Conservation (phyloP, 768 basidiomycete species). For the Sistotremastrum niveocremeum region DNA sequence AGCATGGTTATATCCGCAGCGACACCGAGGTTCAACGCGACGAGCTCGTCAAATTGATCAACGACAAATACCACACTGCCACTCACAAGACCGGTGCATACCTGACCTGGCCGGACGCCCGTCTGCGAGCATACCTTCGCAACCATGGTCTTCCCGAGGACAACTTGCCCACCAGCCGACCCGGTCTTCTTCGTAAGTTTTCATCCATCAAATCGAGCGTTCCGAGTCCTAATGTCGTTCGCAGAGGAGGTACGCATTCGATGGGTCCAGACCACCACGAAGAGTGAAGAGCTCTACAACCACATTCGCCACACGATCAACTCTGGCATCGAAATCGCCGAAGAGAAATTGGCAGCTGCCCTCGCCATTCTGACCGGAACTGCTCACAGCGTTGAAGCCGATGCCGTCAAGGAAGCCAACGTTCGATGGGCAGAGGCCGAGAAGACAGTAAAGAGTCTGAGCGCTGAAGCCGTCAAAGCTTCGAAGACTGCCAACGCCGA, state of each 20-base stretch:
- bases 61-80: slow-evolving; percentile 49
- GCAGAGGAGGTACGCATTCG: slow-evolving; percentile 67
- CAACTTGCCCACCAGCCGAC: slow-evolving; percentile 47
- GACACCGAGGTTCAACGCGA: slow-evolving; percentile 54
- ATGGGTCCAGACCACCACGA: slow-evolving; percentile 53
- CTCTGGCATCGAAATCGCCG: slow-evolving; percentile 54
- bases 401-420: slow-evolving; percentile 11
- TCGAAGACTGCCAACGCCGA: slow-evolving; percentile 1
- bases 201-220: neutral
- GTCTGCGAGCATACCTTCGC: slow-evolving; percentile 80
- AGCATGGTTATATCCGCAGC: slow-evolving; percentile 48
- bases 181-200: slow-evolving; percentile 62
- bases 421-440: slow-evolving; percentile 12
- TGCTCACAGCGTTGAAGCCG: slow-evolving; percentile 12
- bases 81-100: slow-evolving; percentile 40
- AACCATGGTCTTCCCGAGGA: slow-evolving; percentile 61
- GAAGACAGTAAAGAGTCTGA: slow-evolving; percentile 9
- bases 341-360: slow-evolving; percentile 53
- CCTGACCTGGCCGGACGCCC: slow-evolving; percentile 84
- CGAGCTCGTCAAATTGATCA: slow-evolving; percentile 59
- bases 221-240: neutral
- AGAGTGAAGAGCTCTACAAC: slow-evolving; percentile 41
- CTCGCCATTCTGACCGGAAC: slow-evolving; percentile 30
- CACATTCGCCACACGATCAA: slow-evolving; percentile 56
- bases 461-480: neutral